Conservation (phyloP, 441 rosid species). For the Populus trichocarpa region DNA sequence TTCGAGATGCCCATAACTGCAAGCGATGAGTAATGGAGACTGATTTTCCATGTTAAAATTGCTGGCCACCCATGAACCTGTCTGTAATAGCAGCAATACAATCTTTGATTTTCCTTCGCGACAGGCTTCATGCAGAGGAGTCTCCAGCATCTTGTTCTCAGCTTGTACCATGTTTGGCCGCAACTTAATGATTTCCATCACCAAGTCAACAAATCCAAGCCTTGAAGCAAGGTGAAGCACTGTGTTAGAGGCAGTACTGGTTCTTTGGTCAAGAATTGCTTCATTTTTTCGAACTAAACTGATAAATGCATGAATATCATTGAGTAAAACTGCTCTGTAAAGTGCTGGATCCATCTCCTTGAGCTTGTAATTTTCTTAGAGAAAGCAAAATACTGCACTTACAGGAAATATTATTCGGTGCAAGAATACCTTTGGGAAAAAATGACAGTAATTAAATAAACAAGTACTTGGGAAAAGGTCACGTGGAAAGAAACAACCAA, state of each 20-base stretch:
- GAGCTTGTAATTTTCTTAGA: too few relatives aligned
- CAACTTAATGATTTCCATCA: slow-evolving; percentile 19
- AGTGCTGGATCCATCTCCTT: slow-evolving; percentile 13
- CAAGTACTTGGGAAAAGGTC: too few relatives aligned
- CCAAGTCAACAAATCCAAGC: slow-evolving; percentile 18
- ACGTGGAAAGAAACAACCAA: too few relatives aligned
- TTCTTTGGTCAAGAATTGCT: slow-evolving; percentile 16
- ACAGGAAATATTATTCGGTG: too few relatives aligned
- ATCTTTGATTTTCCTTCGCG: slow-evolving; percentile 18
- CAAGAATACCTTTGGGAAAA: background rate
- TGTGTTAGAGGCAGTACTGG: slow-evolving; percentile 5
- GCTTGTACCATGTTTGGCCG: slow-evolving; percentile 16
- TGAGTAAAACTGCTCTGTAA: slow-evolving; percentile 9
- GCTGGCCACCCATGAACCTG: slow-evolving; percentile 16
- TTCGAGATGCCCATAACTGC: slow-evolving; percentile 22
- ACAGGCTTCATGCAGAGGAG: slow-evolving; percentile 35
- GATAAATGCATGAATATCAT: background rate
- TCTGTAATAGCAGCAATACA: slow-evolving; percentile 19
- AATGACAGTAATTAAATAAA: background rate
- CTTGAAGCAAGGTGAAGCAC: slow-evolving; percentile 26
- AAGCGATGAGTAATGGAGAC: slow-evolving; percentile 26
- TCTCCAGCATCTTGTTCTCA: slow-evolving; percentile 24
- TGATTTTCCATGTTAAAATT: slow-evolving; percentile 12
- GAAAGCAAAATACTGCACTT: too few relatives aligned
- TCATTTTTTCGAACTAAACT: slow-evolving; percentile 14